A percentile compares a stretch with the other conserved stretches of the same genome.
These are phyloP conservation scores for Hibiscus trionum DNA, from an alignment of 345 rosid genomes.

Conservation along the genomic window DNA sequence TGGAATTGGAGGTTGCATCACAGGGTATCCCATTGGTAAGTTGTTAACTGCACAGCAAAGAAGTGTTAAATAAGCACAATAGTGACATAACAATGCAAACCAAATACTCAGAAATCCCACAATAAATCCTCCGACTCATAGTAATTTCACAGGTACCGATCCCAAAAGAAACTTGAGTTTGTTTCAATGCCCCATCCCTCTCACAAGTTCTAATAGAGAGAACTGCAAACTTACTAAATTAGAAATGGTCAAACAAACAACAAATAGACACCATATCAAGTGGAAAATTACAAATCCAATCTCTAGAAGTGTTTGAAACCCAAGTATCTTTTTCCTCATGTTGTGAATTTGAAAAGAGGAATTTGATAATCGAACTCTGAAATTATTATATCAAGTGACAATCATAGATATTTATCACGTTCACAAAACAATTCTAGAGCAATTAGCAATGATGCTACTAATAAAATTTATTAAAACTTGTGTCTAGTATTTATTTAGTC, in stretches of 20 bases:
- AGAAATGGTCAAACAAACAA: neutral
- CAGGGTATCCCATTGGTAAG: conserved; percentile 96
- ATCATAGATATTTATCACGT: neutral
- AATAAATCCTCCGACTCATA: neutral
- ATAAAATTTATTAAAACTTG: neutral
- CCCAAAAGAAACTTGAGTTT: neutral
- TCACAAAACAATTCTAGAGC: neutral
- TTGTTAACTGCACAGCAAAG: conserved; percentile 88
- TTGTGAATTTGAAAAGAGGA: neutral
- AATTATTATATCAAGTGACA: neutral
- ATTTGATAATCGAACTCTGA: neutral
- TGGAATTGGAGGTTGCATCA: conserved; percentile 73
- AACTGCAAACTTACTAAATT: neutral
- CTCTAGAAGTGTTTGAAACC: neutral
- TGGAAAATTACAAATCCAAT: neutral
- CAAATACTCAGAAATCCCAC: neutral
- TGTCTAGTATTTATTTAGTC: conserved; percentile 3
- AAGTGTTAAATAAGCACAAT: conserved; percentile 37
- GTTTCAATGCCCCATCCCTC: neutral
- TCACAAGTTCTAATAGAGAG: neutral
- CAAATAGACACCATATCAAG: neutral
- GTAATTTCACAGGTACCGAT: neutral
- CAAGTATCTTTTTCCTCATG: neutral
- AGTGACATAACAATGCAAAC: conserved; percentile 1
- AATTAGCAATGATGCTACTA: neutral